Evolutionary conservation across 345 rosid species (phyloP), one percentile per base, ranked within the genome.

Genomic region (Gossypium arboreum): DNA sequence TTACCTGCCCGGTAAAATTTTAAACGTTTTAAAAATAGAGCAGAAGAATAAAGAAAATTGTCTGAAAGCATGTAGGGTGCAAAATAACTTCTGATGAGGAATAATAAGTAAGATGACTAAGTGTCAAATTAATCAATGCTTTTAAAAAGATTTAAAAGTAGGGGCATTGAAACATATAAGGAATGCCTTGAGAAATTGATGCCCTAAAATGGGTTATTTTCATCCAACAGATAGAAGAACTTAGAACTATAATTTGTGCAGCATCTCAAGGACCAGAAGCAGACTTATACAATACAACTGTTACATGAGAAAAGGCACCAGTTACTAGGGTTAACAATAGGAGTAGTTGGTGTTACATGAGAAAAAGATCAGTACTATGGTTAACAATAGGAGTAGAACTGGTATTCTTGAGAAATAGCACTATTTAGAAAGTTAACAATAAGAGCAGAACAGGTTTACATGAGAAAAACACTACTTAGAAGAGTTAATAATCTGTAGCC

Each of bases 1-100:
- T 84, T 65, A 94, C 97, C 98, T 92, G 60, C 45, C 18, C 60
- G 73, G 64, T 71, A 55, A 81, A 43, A 50, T 44, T 61, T 56
- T 24, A 73, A 72, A 47, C 2, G 47, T 29, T 34, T 63, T 0
- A 3, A 72, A 72, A 72, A 39, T 12, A 58, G 61, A 41, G 61
- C 41, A 50, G 68, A 24, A 77, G 48, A 52, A 81, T 78, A 59
- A 10, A 29, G 11, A 18, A 52, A 55, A 52, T 1, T 2, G 18
- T 13, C 66, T 3, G 13, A 43, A 18, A 41, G 20, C 54, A 72
- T 55, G 16, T 9, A 55, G 55, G 34, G 8, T 16, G 12, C 20
- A n/a, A 20, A 20, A 72, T 72, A 41, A 45, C 39, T 59, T 57
- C 6, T 34, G 34, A 71, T 34, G 27, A 39, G 48, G 16, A 52